Percentiles rank a stretch among this genome's conserved stretches.
phyloP scores from a whole-genome alignment of 2,329 filamentous ascomycete species.

The Dryadomyces quercivorus region DNA sequence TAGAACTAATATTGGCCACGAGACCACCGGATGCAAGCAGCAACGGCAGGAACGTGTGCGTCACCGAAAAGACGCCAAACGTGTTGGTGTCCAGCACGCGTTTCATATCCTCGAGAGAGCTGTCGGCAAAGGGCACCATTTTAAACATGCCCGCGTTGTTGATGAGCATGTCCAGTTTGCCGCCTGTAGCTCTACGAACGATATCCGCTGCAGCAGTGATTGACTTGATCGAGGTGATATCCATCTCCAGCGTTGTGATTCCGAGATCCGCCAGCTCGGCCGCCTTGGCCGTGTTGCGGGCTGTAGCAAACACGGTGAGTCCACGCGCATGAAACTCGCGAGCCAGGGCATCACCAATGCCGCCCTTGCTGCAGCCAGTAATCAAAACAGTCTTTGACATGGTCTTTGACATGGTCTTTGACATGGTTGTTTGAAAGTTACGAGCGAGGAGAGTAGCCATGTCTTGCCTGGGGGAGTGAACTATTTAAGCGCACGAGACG shows the following conservation, averaged over 20 bases:
- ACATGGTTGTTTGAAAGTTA: not conserved
- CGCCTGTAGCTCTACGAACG: not conserved
- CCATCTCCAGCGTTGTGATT: slow-evolving; percentile 13
- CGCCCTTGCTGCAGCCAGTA: slow-evolving; percentile 21
- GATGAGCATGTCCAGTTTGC: slow-evolving; percentile 11
- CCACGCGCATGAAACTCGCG: slow-evolving; percentile 19
- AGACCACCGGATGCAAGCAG: slow-evolving; percentile 14
- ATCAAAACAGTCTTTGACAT: slow-evolving; percentile 16
- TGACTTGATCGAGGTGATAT: slow-evolving; percentile 15
- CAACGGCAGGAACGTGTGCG: slow-evolving; percentile 20
- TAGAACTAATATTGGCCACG: slow-evolving; percentile 14
- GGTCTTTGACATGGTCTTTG: slow-evolving; percentile 13
- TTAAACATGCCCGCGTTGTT: slow-evolving; percentile 14
- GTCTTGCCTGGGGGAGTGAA: too few species aligned
- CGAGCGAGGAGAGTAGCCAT: not conserved
- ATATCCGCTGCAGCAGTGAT: slow-evolving; percentile 13
- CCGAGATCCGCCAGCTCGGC: slow-evolving; percentile 13
- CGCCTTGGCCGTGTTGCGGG: slow-evolving; percentile 17
- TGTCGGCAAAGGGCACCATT: slow-evolving; percentile 12
- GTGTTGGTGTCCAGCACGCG: slow-evolving; percentile 10
- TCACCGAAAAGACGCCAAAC: slow-evolving; percentile 15
- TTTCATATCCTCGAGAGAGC: slow-evolving; percentile 6
- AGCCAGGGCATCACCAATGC: slow-evolving; percentile 20
- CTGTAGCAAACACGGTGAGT: slow-evolving; percentile 19
- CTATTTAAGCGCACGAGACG: too few species aligned